Base-by-base conservation (phyloP, 1,284 basidiomycete genomes). In the Rhodotorula sp. region DNA sequence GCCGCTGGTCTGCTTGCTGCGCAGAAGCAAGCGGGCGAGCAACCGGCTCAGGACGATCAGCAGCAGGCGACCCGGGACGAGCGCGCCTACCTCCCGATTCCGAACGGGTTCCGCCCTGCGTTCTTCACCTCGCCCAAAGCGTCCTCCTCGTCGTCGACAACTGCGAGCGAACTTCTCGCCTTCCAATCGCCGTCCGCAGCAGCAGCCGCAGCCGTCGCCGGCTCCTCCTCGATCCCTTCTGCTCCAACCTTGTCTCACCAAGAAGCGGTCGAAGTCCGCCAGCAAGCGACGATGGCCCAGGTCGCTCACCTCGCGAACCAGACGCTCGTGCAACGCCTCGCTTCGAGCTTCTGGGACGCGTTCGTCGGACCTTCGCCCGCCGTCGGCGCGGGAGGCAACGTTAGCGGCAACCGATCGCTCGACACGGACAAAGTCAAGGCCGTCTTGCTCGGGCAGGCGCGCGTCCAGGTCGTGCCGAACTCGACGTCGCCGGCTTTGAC, bases 311-410 rank as follows among this genome's bases (percentile, higher is more conserved):
- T 79, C 45, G 80, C 81, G 6, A 64, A 73, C 34, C 77, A 78
- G 64, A 81, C 83, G 64, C 81, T 84, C 64, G 78, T 83, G 14
- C 74, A 77, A 21, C 79, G 80, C 57, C 77, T 84, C 60, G 77
- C 81, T 2, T 76, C 77, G 6, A 81, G 82, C 3, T 83, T 84
- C 80, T 78, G 81, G 75, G 80, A 80, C 15, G 83, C 83, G 6
- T 84, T 84, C 70, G 69, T 80, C 3, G 77, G 74, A 10, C 26
- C 54, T 3, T 21, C 59, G 8, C 31, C 52, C 38, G 10, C 8
- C 38, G 38, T 28, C 28, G 3, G 55, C 43, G 5, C 19, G 23
- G 7, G 34, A 55, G 28, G 65, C 21, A 6, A 16, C 23, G 31
- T 47, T 15, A 8, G 12, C 31, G 45, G 45, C 6, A 23, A 55